Evolutionary conservation across 2,329 filamentous ascomycete species (phyloP), one percentile per base, ranked within the genome.

Genomic region (Fusarium citri): DNA sequence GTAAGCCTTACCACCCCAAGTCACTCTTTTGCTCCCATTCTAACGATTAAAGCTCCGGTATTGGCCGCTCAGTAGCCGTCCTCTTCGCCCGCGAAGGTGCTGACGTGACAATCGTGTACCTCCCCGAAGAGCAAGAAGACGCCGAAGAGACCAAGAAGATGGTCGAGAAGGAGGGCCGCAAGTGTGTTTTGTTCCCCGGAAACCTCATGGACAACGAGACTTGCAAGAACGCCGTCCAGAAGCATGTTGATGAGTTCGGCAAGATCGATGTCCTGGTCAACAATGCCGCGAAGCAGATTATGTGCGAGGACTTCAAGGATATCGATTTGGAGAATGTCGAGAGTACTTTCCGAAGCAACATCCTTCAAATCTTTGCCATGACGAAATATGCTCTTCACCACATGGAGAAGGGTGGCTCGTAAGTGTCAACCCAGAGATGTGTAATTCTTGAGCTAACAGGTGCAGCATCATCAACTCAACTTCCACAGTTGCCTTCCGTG

Each of bases 61-160:
- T 88, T 47, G 86, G 86, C 20, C 83, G 86, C 12, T 80, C 85
- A 1, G 81, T 87, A 3, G 86, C 86, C 0, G 80, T 88, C 2
- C 77, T 89, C 4, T 87, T 87, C 77, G 87, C 87, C 0, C 81
- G 85, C 11, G 87, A 89, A 72, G 87, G 87, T 3, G 85, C 87
- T 16, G 83, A 88, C 66, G 79, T 88, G 47, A 85, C 81, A 25
- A 87, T 89, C 61, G 82, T 84, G 18, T 86, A 88, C 68, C 81
- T 88, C 2, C 84, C 84, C 4, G 83, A 86, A 28, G 87, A 89
- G 77, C 79, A 89, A 66, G 74, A 81, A 22, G 87, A 89, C 58
- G 87, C 87, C 1, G 77, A 88, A 53, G 81, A 83, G 10, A 88
- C 86, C 3, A 85, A 86, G 70, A 78, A 78, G 34, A 73, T 84